phyloP scores from a whole-genome alignment of 2,329 filamentous ascomycete genomes.

The Botrytis cinerea region DNA sequence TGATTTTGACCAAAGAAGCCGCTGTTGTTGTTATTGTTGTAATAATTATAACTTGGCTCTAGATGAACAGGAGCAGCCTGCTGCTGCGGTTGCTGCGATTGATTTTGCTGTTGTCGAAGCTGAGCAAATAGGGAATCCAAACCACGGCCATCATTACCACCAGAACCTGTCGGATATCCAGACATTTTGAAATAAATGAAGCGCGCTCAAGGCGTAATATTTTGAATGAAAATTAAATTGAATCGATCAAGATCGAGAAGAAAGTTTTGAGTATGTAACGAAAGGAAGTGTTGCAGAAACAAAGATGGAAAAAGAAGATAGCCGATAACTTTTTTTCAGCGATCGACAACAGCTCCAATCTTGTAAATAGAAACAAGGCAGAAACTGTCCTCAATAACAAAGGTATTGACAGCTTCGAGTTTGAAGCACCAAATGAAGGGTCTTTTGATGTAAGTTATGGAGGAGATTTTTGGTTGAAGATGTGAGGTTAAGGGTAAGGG shows the following conservation, averaged over 20 bases:
- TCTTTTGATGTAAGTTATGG: constrained; percentile 15
- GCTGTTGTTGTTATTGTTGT: constrained; percentile 34
- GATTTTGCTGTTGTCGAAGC: constrained; percentile 39
- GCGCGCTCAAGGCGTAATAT: constrained; percentile 40
- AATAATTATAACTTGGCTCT: constrained; percentile 39
- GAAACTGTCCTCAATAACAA: constrained; percentile 22
- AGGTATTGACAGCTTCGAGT: constrained; percentile 3
- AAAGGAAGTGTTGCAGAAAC: constrained; percentile 24
- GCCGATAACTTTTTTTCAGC: constrained; percentile 13
- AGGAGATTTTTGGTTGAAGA: background rate
- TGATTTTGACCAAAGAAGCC: constrained; percentile 37
- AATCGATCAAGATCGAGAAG: constrained; percentile 34
- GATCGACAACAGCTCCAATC: constrained; percentile 25
- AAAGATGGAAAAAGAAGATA: constrained; percentile 16
- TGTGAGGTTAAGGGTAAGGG: constrained; percentile 2
- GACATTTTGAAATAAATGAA: constrained; percentile 40
- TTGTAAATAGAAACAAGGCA: constrained; percentile 20
- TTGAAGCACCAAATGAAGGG: constrained; percentile 7
- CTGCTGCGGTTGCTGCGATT: constrained; percentile 20
- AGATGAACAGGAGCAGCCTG: constrained; percentile 32
- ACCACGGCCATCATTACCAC: constrained; percentile 33
- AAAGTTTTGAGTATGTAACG: constrained; percentile 21
- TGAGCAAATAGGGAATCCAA: constrained; percentile 42
- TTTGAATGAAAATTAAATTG: constrained; percentile 32
- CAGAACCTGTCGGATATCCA: constrained; percentile 39